Evolutionary conservation across 768 basidiomycete genomes (phyloP).

Genomic region (Psilocybe tampanensis): DNA sequence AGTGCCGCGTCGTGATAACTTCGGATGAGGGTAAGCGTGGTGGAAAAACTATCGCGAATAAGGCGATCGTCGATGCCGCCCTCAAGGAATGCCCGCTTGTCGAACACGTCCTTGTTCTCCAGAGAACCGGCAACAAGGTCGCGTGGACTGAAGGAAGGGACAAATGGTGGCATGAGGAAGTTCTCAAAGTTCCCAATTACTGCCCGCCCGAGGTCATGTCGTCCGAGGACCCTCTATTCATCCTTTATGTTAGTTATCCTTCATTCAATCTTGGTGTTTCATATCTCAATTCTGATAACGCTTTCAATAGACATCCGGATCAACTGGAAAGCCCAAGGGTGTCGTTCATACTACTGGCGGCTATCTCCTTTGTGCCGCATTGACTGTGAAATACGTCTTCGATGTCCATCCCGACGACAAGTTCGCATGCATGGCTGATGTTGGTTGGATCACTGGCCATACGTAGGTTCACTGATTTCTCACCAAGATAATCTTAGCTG

Average conservation of each 20-base stretch:
- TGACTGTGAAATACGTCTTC: slow-evolving; percentile 97
- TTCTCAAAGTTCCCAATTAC: slow-evolving; percentile 79
- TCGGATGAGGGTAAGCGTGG: slow-evolving; percentile 94
- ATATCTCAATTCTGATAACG: slow-evolving; percentile 9
- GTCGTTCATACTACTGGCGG: slow-evolving; percentile 89
- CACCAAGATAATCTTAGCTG: slow-evolving; percentile 13
- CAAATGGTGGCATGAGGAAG: slow-evolving; percentile 97
- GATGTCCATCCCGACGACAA: slow-evolving; percentile 96
- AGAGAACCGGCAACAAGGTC: slow-evolving; percentile 83
- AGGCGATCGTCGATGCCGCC: slow-evolving; percentile 91
- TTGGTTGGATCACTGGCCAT: slow-evolving; percentile 99
- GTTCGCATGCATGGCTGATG: slow-evolving; percentile 98
- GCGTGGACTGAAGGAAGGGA: slow-evolving; percentile 85
- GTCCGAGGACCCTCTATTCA: slow-evolving; percentile 96
- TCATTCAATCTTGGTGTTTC: neutral
- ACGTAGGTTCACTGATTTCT: slow-evolving; percentile 45
- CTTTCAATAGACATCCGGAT: slow-evolving; percentile 80
- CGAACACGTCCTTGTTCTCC: slow-evolving; percentile 89
- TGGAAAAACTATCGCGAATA: slow-evolving; percentile 93
- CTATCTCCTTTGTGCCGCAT: slow-evolving; percentile 88
- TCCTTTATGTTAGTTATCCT: slow-evolving; percentile 82
- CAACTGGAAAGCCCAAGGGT: slow-evolving; percentile 96
- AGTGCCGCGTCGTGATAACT: slow-evolving; percentile 89
- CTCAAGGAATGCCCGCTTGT: slow-evolving; percentile 83
- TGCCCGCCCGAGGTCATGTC: slow-evolving; percentile 88